These are phyloP conservation scores for Chrysoporthe deuterocubensis DNA, from an alignment of 2,329 filamentous ascomycete species.

Conservation along the genomic window DNA sequence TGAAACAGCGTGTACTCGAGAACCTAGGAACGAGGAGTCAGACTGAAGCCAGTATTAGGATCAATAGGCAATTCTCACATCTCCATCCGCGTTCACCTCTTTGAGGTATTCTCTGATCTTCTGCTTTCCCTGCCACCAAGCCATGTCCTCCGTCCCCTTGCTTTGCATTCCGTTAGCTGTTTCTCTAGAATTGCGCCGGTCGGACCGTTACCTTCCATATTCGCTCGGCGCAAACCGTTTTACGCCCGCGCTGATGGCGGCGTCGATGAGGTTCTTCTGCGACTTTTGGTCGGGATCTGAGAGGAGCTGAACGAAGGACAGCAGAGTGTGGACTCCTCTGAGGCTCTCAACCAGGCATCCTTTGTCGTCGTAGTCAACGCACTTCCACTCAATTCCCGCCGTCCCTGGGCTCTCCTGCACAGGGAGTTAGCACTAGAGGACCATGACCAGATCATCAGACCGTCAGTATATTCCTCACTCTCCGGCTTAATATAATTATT, in stretches of 20 bases:
- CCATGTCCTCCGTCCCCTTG: constrained; percentile 41
- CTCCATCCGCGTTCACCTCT: constrained; percentile 52
- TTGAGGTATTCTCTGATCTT: constrained; percentile 53
- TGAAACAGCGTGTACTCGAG: constrained; percentile 63
- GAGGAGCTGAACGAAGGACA: constrained; percentile 52
- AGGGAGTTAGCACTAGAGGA: neutral
- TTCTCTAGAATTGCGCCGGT: neutral
- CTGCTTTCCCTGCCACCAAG: constrained; percentile 57
- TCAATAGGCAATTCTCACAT: constrained; percentile 35
- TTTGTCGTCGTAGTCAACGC: constrained; percentile 50
- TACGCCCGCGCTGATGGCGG: constrained; percentile 53
- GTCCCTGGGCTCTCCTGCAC: neutral
- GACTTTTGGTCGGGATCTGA: constrained; percentile 40
- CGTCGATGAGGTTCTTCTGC: constrained; percentile 63
- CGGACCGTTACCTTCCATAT: constrained; percentile 47
- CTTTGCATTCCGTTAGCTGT: constrained; percentile 31
- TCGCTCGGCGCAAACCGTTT: constrained; percentile 66
- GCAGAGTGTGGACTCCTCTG: constrained; percentile 53
- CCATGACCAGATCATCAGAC: too few relatives aligned
- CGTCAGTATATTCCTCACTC: too few relatives aligned
- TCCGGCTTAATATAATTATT: constrained; percentile 22
- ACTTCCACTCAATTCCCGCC: constrained; percentile 43
- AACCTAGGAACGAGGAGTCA: constrained; percentile 40
- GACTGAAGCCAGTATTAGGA: neutral
- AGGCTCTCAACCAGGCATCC: constrained; percentile 43